Evolutionary conservation across 2,329 filamentous ascomycete species (phyloP), one percentile per base, ranked within the genome.

Genomic region (Didymella glomerata): DNA sequence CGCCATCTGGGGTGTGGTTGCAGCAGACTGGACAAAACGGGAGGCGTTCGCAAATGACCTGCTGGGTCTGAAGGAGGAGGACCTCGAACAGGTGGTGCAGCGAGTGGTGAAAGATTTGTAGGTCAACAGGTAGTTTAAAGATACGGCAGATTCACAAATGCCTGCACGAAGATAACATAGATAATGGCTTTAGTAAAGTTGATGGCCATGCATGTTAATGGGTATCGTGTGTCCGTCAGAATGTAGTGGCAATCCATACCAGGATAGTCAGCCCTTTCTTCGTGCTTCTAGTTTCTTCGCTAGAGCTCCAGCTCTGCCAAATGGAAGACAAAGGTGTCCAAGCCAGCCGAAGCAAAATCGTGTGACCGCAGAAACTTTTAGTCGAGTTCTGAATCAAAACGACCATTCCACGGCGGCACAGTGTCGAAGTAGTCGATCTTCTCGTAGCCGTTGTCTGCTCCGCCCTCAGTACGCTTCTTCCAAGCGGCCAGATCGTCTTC

Each of bases 1-100:
- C 2, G 71, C 70, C 3, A 68, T 76, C 4, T 72, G 68, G 70
- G 74, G 74, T 3, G 64, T 77, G 20, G 71, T 77, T 16, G 73
- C 70, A 8, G 67, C 68, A n/a, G 70, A 76, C 49, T 76, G 74
- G 74, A 66, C 62, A 32, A 60, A 63, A 13, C 74, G 67, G 50
- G 61, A 72, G n/a, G 60, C 58, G 0, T 77, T 75, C 58, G 72
- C 71, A 14, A 77, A 77, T 52, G 52, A 63, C 1, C 22, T 74
- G 54, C 54, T 78, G 4, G 76, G 70, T 0, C 52, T 78, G 44
- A 24, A 72, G 38, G 64, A 73, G 51, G 74, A 77, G 32, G 55
- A 71, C 53, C 60, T 77, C 11, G 71, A 74, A 18, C 66, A 74
- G 34, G 68, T 71, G 2, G 65, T 78, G 13, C 55, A 48, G 48